Conservation (phyloP, 257 asterid species). For the Pogostemon cablin region DNA sequence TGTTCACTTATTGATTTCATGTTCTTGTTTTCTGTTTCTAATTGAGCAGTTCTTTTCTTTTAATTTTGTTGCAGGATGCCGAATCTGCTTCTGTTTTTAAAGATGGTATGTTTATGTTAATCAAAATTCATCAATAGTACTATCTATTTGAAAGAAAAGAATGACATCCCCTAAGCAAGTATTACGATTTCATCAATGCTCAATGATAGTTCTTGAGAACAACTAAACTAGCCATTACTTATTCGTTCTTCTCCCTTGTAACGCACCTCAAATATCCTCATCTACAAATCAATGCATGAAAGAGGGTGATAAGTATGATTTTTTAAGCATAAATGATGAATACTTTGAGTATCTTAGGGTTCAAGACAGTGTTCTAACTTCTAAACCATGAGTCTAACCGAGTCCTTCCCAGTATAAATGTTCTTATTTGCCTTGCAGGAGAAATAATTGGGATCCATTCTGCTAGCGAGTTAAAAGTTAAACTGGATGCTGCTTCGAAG, state of each 20-base stretch:
- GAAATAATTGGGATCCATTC: slow-evolving; percentile 58
- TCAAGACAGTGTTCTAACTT: not conserved
- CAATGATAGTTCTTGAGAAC: slow-evolving; percentile 5
- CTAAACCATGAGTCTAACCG: too few relatives aligned
- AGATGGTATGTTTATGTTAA: slow-evolving; percentile 53
- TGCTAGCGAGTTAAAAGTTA: slow-evolving; percentile 47
- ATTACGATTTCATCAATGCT: not conserved
- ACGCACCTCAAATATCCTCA: not conserved
- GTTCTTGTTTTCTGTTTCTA: slow-evolving; percentile 4
- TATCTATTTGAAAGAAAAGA: not conserved
- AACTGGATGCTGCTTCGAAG: slow-evolving; percentile 53
- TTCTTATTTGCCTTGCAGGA: slow-evolving; percentile 43
- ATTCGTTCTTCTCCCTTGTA: not conserved
- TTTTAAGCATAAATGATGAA: not conserved
- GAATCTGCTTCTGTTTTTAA: slow-evolving; percentile 56
- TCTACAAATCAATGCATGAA: not conserved
- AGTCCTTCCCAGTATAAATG: not conserved
- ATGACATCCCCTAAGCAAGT: not conserved
- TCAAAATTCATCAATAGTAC: not conserved
- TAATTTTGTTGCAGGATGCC: slow-evolving; percentile 50
- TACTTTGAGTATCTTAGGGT: not conserved
- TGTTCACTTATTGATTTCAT: not conserved
- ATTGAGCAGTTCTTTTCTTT: slow-evolving; percentile 27
- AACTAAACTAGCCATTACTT: not conserved
- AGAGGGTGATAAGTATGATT: not conserved